A percentile compares a stretch with the other conserved stretches of the same genome.
phyloP scores from a whole-genome alignment of 2,329 filamentous ascomycete species.

The Aspergillus fijiensis region DNA sequence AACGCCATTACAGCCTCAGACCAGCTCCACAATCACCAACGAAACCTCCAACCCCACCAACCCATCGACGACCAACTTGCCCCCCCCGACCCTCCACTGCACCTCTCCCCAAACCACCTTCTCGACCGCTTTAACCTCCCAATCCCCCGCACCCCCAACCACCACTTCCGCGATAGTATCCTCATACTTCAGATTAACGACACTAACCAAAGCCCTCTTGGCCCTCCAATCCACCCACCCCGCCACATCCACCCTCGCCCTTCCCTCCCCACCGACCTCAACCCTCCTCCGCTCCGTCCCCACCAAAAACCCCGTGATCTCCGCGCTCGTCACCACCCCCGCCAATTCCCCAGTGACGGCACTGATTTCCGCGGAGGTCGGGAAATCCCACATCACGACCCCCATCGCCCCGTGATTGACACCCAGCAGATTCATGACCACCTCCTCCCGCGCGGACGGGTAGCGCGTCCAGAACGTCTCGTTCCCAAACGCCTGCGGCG shows the following conservation, averaged over 20 bases:
- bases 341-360: neutral
- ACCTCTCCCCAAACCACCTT: neutral
- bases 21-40: neutral
- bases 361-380: neutral
- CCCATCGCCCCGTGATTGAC: neutral
- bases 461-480: constrained; percentile 3
- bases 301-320: neutral
- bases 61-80: neutral
- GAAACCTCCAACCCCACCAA: neutral
- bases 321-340: neutral
- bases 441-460: neutral
- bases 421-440: neutral
- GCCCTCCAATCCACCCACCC: neutral
- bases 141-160: neutral
- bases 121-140: neutral
- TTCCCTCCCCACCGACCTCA: neutral
- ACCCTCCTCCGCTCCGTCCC: neutral
- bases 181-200: neutral
- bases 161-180: neutral
- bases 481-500: constrained; percentile 5
- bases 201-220: neutral
- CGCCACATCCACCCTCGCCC: neutral
- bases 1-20: neutral
- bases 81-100: neutral
- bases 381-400: constrained; percentile 4